A percentile compares a stretch with the other conserved stretches of the same genome.
phyloP scores from a whole-genome alignment of 179 eudicot genomes.

The Heliamphora pulchella region DNA sequence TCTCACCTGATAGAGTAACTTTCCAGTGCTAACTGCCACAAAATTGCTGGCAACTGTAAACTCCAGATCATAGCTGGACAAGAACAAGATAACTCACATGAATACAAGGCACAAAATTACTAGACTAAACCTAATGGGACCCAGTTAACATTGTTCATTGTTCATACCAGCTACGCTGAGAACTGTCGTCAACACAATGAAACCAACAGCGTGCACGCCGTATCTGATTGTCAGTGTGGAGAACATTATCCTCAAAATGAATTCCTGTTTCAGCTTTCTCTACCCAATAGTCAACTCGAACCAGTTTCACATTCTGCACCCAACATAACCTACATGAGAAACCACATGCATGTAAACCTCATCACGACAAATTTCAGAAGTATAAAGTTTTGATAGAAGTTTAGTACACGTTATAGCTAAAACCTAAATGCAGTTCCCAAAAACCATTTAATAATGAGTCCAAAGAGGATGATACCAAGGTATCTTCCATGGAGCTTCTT shows the following conservation, averaged over 20 bases:
- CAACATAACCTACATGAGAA: conserved; percentile 84
- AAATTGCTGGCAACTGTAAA: conserved; percentile 78
- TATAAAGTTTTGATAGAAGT: neutral
- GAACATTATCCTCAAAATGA: conserved; percentile 66
- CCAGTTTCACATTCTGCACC: conserved; percentile 86
- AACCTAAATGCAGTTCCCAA: conserved; percentile 5
- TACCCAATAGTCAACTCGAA: conserved; percentile 94
- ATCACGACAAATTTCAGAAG: conserved; percentile 20
- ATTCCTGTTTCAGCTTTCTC: conserved; percentile 92
- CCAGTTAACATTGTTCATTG: neutral
- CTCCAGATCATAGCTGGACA: conserved; percentile 81
- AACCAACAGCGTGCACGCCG: conserved; percentile 99
- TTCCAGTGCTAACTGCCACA: conserved; percentile 93
- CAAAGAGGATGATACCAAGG: neutral
- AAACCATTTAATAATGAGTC: neutral
- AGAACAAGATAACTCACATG: conserved; percentile 17
- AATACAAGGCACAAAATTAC: conserved; percentile 5
- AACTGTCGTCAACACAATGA: conserved; percentile 87
- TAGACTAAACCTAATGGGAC: neutral
- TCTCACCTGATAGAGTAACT: conserved; percentile 83
- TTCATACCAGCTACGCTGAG: conserved; percentile 84
- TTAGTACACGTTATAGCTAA: neutral
- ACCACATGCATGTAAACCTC: conserved; percentile 39
- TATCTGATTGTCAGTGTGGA: conserved; percentile 89
- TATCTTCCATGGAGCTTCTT: neutral